Evolutionary conservation across 805 yeast genomes (phyloP), one percentile per base, ranked within the genome.

Genomic region (Cyberlindnera samutprakarnensis): DNA sequence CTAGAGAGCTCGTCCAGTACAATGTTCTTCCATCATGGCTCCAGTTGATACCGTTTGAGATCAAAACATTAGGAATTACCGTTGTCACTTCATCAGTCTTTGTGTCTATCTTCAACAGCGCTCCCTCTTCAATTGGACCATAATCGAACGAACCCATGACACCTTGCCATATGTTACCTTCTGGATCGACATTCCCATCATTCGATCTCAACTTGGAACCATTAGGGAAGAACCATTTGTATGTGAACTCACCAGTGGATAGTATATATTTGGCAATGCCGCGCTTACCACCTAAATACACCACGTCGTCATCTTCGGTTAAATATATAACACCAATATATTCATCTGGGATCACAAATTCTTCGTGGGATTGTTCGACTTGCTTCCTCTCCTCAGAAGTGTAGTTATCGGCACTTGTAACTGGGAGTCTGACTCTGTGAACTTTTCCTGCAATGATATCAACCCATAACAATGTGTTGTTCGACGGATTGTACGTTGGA

Each of bases 121-220:
- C 64, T 1, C 95, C 96, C 33, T 70, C 71, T 1, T 35, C 37
- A 22, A 43, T 42, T 13, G 54, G 52, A 14, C 56, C 56, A 17
- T 55, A 49, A 12, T 61, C 64, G 43, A 72, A 74, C 36, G 74
- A 75, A 15, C 66, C 65, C 94, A 87, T 87, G 14, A 88, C 65
- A 2, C 96, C 95, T 30, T 83, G 73, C 71, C 83, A 79, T 31
- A 86, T 68, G 39, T 38, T 40, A 1, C 95, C 95, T 47, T 72
- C 61, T 4, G 83, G 79, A 38, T 84, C 87, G 25, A 86, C 70
- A 28, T 73, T 70, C 0, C 96, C 95, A 51, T 87, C 96, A 48
- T 87, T 87, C 25, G 92, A 79, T 47, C 87, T 64, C 52, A 70
- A 53, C 27, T 55, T 57, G 15, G 29, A 33, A n/a, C 39, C 38